phyloP scores from a whole-genome alignment of 371 early-diverging fungal genomes.

The Apophysomyces sp. region DNA sequence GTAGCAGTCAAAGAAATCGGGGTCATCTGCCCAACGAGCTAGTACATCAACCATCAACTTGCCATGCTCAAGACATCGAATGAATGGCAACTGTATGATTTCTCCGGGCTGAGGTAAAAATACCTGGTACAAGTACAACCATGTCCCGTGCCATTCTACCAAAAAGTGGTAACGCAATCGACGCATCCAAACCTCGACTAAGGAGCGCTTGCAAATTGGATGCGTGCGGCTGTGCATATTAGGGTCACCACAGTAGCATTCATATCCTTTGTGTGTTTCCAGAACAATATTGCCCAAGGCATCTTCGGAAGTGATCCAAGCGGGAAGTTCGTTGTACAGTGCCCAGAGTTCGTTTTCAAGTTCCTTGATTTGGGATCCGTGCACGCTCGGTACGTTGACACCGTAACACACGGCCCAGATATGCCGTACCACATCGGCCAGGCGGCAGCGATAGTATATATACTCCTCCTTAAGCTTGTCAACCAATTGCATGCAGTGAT shows the following conservation, averaged over 20 bases:
- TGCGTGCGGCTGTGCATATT: slow-evolving; percentile 15
- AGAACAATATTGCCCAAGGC: slow-evolving; percentile 11
- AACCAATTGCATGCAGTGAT: slow-evolving; percentile 15
- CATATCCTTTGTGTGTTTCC: slow-evolving; percentile 11
- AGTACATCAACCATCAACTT: slow-evolving; percentile 22
- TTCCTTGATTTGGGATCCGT: slow-evolving; percentile 17
- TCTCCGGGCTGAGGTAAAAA: slow-evolving; percentile 23
- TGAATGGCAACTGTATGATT: slow-evolving; percentile 21
- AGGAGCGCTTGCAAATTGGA: slow-evolving; percentile 21
- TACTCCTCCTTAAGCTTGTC: slow-evolving; percentile 28
- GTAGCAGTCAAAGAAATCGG: slow-evolving; percentile 27
- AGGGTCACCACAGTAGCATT: slow-evolving; percentile 14
- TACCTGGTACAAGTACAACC: slow-evolving; percentile 20
- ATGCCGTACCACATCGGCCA: slow-evolving; percentile 16
- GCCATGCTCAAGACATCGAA: slow-evolving; percentile 22
- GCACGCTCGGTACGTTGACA: slow-evolving; percentile 2
- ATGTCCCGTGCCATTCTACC: slow-evolving; percentile 28
- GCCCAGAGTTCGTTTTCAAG: slow-evolving; percentile 20
- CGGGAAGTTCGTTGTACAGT: slow-evolving; percentile 17
- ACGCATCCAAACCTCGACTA: slow-evolving; percentile 27
- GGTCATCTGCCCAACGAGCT: slow-evolving; percentile 22
- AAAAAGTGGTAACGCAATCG: slow-evolving; percentile 25
- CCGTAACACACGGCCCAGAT: slow-evolving; percentile 19
- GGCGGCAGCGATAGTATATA: slow-evolving; percentile 22
- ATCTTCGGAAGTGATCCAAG: slow-evolving; percentile 16